A percentile compares a stretch with the other conserved stretches of the same genome.
phyloP scores from a whole-genome alignment of 495 filamentous ascomycete genomes.

The Lichenothelia convexa region DNA sequence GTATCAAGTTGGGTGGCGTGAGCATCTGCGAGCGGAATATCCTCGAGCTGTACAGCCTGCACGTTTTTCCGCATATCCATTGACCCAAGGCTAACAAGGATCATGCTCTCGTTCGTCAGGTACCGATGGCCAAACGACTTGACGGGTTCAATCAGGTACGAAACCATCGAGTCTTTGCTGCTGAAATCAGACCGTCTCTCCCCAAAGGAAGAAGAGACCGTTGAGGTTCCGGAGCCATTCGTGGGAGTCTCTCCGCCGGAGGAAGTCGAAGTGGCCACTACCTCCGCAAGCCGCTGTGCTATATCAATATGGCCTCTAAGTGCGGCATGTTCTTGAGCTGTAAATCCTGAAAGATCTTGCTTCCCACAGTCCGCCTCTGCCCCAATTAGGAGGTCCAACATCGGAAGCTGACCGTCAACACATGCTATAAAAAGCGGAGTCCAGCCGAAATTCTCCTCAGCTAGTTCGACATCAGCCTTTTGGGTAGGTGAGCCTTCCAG shows the following conservation, averaged over 20 bases:
- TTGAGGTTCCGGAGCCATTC: conserved; percentile 9
- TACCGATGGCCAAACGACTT: conserved; percentile 96
- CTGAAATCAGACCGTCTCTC: conserved; percentile 33
- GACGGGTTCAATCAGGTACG: conserved; percentile 44
- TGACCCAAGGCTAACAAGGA: conserved; percentile 79
- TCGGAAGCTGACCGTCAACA: conserved; percentile 61
- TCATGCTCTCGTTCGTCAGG: conserved; percentile 70
- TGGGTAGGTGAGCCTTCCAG: conserved; percentile 49
- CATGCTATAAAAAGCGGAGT: conserved; percentile 82
- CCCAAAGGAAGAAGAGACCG: conserved; percentile 26
- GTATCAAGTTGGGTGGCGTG: conserved; percentile 89
- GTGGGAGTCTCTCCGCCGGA: conserved; percentile 28
- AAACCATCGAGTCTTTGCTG: conserved; percentile 23
- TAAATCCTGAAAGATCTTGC: conserved; percentile 81
- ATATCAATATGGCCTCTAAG: conserved; percentile 72
- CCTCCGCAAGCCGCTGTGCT: conserved; percentile 43
- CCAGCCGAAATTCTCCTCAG: conserved; percentile 79
- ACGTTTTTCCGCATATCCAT: conserved; percentile 79
- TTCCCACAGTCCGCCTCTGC: conserved; percentile 57
- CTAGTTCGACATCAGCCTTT: conserved; percentile 55
- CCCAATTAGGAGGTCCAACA: conserved; percentile 52
- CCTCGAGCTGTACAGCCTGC: conserved; percentile 72
- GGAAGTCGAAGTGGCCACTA: conserved; percentile 26
- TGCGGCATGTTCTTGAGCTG: conserved; percentile 79
- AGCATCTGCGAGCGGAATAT: conserved; percentile 67